phyloP scores from a whole-genome alignment of 768 basidiomycete genomes.

The Termitomyces sp. region DNA sequence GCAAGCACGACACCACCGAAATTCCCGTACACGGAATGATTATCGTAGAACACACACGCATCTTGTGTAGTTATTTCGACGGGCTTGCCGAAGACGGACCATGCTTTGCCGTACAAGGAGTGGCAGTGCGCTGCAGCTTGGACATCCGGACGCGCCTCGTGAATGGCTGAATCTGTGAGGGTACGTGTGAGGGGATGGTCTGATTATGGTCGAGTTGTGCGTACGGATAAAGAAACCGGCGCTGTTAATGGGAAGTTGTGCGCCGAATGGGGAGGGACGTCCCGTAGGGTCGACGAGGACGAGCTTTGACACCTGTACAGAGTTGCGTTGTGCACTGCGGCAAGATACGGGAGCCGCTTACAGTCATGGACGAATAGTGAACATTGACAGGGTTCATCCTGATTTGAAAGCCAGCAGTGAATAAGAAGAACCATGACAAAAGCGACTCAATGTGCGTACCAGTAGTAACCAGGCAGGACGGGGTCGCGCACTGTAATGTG shows the following conservation, averaged over 20 bases:
- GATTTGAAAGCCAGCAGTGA: too few relatives aligned
- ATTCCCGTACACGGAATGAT: conserved; percentile 36
- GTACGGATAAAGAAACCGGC: conserved; percentile 22
- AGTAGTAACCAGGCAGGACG: conserved; percentile 21
- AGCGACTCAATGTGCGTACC: conserved; percentile 4
- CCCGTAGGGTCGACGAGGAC: conserved; percentile 22
- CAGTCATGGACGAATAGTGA: conserved; percentile 22
- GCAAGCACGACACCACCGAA: conserved; percentile 46
- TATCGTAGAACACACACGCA: conserved; percentile 36
- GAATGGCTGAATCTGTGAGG: conserved; percentile 31
- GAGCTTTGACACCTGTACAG: conserved; percentile 19
- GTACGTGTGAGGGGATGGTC: not conserved
- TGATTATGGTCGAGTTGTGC: not conserved
- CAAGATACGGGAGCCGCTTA: not conserved
- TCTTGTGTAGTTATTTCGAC: conserved; percentile 42
- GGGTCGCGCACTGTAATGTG: conserved; percentile 44
- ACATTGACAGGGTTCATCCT: conserved; percentile 24
- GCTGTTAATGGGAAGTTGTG: conserved; percentile 22
- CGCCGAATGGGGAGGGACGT: conserved; percentile 20
- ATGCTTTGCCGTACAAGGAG: conserved; percentile 44
- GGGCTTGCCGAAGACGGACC: conserved; percentile 36
- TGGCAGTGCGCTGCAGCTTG: conserved; percentile 43
- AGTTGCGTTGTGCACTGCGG: not conserved
- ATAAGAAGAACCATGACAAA: not conserved
- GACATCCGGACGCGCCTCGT: conserved; percentile 43